phyloP scores from a whole-genome alignment of 306 rosid species.

The Crataegus laevigata region DNA sequence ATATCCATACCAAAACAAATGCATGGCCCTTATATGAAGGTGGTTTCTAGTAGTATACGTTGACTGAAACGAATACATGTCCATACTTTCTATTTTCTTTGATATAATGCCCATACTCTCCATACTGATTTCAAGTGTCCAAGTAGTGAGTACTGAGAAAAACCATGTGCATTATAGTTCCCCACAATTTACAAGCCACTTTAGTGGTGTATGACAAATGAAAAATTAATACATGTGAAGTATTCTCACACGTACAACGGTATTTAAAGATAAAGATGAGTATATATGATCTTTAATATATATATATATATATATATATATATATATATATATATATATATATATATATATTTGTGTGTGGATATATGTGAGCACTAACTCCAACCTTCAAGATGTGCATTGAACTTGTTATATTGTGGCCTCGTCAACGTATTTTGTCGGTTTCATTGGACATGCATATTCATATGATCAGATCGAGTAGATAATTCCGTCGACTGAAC shows the following conservation, averaged over 20 bases:
- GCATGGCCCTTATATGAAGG: too few relatives aligned
- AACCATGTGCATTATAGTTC: background rate
- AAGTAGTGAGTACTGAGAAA: background rate
- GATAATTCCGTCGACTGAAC: background rate
- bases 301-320: too few relatives aligned
- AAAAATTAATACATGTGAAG: too few relatives aligned
- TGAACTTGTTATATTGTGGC: background rate
- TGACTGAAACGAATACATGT: background rate
- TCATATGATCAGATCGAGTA: background rate
- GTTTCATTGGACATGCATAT: background rate
- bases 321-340: too few relatives aligned
- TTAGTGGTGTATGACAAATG: background rate
- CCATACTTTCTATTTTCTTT: background rate
- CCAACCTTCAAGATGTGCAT: background rate
- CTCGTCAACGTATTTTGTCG: background rate
- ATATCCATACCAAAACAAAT: too few relatives aligned
- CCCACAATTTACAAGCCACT: background rate
- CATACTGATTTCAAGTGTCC: background rate
- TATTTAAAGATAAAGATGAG: background rate
- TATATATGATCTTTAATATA: background rate
- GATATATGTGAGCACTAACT: background rate
- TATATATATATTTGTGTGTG: background rate
- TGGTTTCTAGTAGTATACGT: background rate
- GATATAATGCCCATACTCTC: background rate
- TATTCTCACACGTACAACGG: background rate